Evolutionary conservation across 2,329 filamentous ascomycete species (phyloP), one percentile per base, ranked within the genome.

Genomic region (Fragosphaeria purpurea): DNA sequence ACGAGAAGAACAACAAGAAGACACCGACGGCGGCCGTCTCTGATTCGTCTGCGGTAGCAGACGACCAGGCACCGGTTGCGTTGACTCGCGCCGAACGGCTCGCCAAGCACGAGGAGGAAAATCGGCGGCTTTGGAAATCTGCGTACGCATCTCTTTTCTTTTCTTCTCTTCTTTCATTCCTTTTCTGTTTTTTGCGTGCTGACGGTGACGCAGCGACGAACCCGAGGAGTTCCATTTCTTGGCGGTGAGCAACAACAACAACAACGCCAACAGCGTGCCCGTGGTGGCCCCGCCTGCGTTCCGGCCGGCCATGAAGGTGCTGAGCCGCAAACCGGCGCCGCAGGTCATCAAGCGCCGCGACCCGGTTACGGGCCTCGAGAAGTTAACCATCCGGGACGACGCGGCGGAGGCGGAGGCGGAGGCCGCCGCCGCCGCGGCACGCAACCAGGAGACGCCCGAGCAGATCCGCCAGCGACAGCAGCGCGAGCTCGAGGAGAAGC

Each of bases 41-140:
- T 22, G 22, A 22, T 22, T 22, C 22, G 22, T 33, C 39, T 9
- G 6, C 43, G 32, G 30, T 49, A 10, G 40, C 39, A 7, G 13
- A 40, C 13, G 58, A 66, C n/a, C 34, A 43, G 3, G 60, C 65
- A 35, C 56, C 65, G 13, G 64, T 64, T 44, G 66, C 66, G 42
- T 65, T 88, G 53, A 82, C 80, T 57, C 89, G 86, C 62, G 81
- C 86, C 4, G 85, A 96, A 67, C 82, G 85, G 41, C 74, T 86
- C 55, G 87, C 86, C 10, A 79, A 84, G 63, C 91, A 97, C 65
- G 80, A 79, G 33, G 88, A 95, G 64, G 77, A 83, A 48, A 95
- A 96, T 65, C 81, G 83, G 60, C 85, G 86, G 65, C 70, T 96
- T 50, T 96, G 91, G 91, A 81, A 93, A 62, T 83, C 88, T 62